A percentile compares a stretch with the other conserved stretches of the same genome.
Conservation (phyloP, 2,329 filamentous ascomycete species). For the Alternaria ethzedia region DNA sequence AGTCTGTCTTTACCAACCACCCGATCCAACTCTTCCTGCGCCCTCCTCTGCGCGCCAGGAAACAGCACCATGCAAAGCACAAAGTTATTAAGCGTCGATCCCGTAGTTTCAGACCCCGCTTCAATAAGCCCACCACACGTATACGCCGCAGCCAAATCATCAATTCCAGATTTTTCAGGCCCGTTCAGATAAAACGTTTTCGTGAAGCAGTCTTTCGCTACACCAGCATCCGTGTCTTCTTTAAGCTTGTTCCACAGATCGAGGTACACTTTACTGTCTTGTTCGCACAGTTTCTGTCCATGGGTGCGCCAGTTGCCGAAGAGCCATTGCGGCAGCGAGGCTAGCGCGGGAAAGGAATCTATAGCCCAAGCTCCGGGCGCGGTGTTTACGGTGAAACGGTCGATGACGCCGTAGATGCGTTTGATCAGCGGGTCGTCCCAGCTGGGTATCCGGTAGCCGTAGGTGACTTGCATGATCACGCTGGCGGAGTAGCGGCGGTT, state of each 20-base stretch:
- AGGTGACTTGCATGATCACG: slow-evolving; percentile 45
- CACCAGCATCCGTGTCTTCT: slow-evolving; percentile 35
- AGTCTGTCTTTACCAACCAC: slow-evolving; percentile 38
- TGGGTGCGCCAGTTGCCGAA: slow-evolving; percentile 39
- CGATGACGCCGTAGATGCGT: slow-evolving; percentile 40
- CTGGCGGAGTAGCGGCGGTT: slow-evolving; percentile 43
- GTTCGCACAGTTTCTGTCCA: slow-evolving; percentile 34
- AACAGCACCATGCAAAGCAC: slow-evolving; percentile 39
- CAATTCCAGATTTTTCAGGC: slow-evolving; percentile 40
- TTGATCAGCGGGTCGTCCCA: slow-evolving; percentile 42
- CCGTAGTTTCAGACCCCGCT: slow-evolving; percentile 43
- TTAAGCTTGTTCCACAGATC: slow-evolving; percentile 44
- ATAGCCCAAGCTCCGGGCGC: slow-evolving; percentile 38
- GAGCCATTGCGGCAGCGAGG: slow-evolving; percentile 38
- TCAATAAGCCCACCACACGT: slow-evolving; percentile 44
- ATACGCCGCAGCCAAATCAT: slow-evolving; percentile 44
- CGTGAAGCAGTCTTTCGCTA: slow-evolving; percentile 41
- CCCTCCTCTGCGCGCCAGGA: slow-evolving; percentile 30
- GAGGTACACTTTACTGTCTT: slow-evolving; percentile 42
- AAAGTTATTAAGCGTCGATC: slow-evolving; percentile 41
- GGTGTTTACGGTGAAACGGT: slow-evolving; percentile 42
- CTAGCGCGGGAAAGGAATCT: slow-evolving; percentile 38
- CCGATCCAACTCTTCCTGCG: slow-evolving; percentile 38
- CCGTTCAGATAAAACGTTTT: slow-evolving; percentile 45
- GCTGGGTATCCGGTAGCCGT: slow-evolving; percentile 44